These are phyloP conservation scores for Epichloe baconii DNA, from an alignment of 2,329 filamentous ascomycete genomes.

Conservation along the genomic window DNA sequence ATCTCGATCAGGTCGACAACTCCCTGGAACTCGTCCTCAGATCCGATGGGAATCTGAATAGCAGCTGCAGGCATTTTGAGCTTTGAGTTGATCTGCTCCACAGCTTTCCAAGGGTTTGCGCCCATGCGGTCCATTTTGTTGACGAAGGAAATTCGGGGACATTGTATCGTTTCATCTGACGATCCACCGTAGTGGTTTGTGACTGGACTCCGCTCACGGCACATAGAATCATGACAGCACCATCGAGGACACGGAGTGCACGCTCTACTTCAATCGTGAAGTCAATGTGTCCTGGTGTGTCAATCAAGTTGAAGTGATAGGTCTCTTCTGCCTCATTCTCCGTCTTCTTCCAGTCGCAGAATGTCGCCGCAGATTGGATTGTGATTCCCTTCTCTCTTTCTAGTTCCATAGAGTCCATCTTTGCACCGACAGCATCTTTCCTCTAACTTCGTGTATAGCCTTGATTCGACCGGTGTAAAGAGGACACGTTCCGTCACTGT, in stretches of 20 bases:
- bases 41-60: slow-evolving; percentile 85
- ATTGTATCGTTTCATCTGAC: slow-evolving; percentile 98
- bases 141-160: slow-evolving; percentile 91
- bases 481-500: slow-evolving; percentile 93
- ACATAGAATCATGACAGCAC: slow-evolving; percentile 96
- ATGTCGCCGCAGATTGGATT: slow-evolving; percentile 95
- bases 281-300: slow-evolving; percentile 96
- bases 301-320: slow-evolving; percentile 97
- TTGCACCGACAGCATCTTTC: slow-evolving; percentile 88
- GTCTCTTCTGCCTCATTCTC: slow-evolving; percentile 73
- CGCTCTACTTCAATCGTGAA: slow-evolving; percentile 98
- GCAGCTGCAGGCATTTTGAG: slow-evolving; percentile 86
- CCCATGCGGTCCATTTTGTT: slow-evolving; percentile 99
- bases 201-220: slow-evolving; percentile 94
- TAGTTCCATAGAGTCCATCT: slow-evolving; percentile 99
- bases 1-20: slow-evolving; percentile 87
- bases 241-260: slow-evolving; percentile 85
- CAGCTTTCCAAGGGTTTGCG: slow-evolving; percentile 92
- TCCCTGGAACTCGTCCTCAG: slow-evolving; percentile 82
- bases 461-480: slow-evolving; percentile 96
- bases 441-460: slow-evolving; percentile 90
- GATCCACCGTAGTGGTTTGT: slow-evolving; percentile 95
- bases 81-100: slow-evolving; percentile 96
- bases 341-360: slow-evolving; percentile 90
- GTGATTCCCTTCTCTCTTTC: slow-evolving; percentile 98